Base-by-base conservation (phyloP, 176 grass and related monocot genomes). In the Oryza australiensis region DNA sequence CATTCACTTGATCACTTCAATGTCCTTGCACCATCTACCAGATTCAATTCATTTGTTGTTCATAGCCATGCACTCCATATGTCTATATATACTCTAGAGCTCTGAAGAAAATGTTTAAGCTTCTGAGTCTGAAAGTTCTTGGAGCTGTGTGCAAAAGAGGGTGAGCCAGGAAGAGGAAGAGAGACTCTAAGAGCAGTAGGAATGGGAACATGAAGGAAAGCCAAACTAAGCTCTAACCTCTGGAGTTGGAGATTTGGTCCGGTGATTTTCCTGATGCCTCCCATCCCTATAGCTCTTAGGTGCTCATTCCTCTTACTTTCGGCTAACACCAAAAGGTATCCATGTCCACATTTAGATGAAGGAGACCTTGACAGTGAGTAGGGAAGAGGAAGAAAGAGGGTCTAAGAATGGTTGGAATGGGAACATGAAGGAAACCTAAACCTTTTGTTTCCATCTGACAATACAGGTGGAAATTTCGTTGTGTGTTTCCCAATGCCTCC, bases 401-500 rank as follows among this genome's bases (percentile, higher is more conserved):
- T 5, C 12, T 45, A 10, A 7, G 2, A 43, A 38, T 42, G 26
- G 23, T 62, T 4, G 33, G 18, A 64, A 76, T 75, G 66, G 64
- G 22, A 73, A 77, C 77, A 86, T 81, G 20, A 5, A 27, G 23
- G 12, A 72, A 80, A 3, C 69, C 46, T 34, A 23, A 23, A 62
- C 22, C 33, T 26, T 45, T 78, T 45, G 14, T 79, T 72, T 77
- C 45, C 43, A 33, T 34, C 22, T 48, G 24, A 14, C 15, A 18
- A 40, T 72, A 10, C 23, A 73, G 33, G 68, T 73, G 46, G 45
- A 68, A 60, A 76, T 26, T 62, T 68, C 15, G 68, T 67, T 67
- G 15, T 46, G 46, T 68, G 13, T 88, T 88, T 84, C 75, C 62
- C 11, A 20, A 70, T 76, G 82, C 51, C 38, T 89, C 82, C 37